These are phyloP conservation scores for Telopea speciosissima DNA, from an alignment of 177 flowering plant species.

Conservation along the genomic window DNA sequence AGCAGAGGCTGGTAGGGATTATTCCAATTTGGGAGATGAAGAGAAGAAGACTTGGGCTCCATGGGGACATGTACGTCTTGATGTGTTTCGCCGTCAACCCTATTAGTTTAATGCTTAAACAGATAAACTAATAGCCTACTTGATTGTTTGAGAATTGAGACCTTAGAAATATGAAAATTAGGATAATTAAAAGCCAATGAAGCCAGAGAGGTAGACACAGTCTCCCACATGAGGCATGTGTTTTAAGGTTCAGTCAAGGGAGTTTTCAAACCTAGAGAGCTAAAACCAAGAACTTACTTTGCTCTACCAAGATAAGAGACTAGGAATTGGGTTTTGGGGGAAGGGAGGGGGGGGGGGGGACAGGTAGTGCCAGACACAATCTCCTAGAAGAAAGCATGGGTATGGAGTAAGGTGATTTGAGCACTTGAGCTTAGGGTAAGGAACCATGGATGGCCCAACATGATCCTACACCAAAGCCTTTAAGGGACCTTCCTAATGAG, in stretches of 20 bases:
- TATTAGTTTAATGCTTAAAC: constrained; percentile 15
- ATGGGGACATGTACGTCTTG: constrained; percentile 12
- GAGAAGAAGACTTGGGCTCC: constrained; percentile 2
- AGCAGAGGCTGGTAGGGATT: constrained; percentile 11
- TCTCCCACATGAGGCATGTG: constrained; percentile 68
- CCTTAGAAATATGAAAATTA: constrained; percentile 22
- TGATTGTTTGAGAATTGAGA: constrained; percentile 16
- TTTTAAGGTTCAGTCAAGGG: constrained; percentile 31
- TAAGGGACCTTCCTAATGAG: background rate
- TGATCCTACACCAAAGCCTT: constrained; percentile 33
- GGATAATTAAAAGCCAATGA: constrained; percentile 8
- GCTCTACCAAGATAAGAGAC: constrained; percentile 17
- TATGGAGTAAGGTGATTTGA: constrained; percentile 2
- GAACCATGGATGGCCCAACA: constrained; percentile 31
- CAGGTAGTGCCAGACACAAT: background rate
- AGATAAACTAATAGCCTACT: constrained; percentile 21
- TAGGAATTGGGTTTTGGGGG: background rate
- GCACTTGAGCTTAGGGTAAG: constrained; percentile 9
- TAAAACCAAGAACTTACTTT: constrained; percentile 45
- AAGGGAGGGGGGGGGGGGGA: background rate
- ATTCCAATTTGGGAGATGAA: constrained; percentile 19
- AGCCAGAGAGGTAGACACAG: constrained; percentile 32
- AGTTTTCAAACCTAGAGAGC: constrained; percentile 19
- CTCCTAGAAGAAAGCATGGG: background rate
- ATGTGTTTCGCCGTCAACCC: constrained; percentile 26